A percentile compares a stretch with the other conserved stretches of the same genome.
Evolutionary conservation across 495 filamentous ascomycete species (phyloP).

Genomic region (Aspergillus panamensis): DNA sequence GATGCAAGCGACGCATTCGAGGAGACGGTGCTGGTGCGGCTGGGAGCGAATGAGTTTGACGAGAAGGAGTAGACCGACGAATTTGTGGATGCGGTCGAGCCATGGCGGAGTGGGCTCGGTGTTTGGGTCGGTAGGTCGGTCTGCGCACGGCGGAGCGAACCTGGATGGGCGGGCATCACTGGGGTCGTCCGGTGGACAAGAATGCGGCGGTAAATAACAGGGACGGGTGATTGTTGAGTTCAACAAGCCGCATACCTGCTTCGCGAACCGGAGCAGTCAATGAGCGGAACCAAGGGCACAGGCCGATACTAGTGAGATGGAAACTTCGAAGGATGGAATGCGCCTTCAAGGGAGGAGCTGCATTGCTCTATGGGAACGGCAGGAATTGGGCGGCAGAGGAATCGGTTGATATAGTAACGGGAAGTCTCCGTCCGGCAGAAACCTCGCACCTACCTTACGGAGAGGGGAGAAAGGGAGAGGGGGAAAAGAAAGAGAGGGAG

Average conservation of each 20-base stretch:
- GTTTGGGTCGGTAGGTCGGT: slow-evolving; percentile 57
- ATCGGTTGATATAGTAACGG: slow-evolving; percentile 32
- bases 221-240: slow-evolving; percentile 23
- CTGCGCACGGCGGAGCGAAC: slow-evolving; percentile 58
- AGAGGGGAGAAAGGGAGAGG: slow-evolving; percentile 4
- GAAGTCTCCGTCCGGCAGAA: slow-evolving; percentile 17
- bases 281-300: slow-evolving; percentile 1
- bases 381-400: slow-evolving; percentile 14
- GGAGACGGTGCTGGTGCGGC: slow-evolving; percentile 73
- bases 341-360: slow-evolving; percentile 30
- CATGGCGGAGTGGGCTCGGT: slow-evolving; percentile 64
- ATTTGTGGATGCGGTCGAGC: slow-evolving; percentile 72
- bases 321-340: slow-evolving; percentile 26
- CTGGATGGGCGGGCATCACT: slow-evolving; percentile 41
- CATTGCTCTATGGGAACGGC: slow-evolving; percentile 25
- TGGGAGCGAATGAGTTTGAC: slow-evolving; percentile 62
- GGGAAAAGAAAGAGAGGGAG: slow-evolving; percentile 1
- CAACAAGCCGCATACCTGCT: slow-evolving; percentile 47
- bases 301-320: neutral
- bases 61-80: slow-evolving; percentile 73
- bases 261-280: slow-evolving; percentile 30
- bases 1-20: slow-evolving; percentile 68
- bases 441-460: neutral
- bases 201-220: slow-evolving; percentile 30
- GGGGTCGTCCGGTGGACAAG: slow-evolving; percentile 25